Evolutionary conservation across 2,329 filamentous ascomycete genomes (phyloP).

Genomic region (Botryotinia narcissicola): DNA sequence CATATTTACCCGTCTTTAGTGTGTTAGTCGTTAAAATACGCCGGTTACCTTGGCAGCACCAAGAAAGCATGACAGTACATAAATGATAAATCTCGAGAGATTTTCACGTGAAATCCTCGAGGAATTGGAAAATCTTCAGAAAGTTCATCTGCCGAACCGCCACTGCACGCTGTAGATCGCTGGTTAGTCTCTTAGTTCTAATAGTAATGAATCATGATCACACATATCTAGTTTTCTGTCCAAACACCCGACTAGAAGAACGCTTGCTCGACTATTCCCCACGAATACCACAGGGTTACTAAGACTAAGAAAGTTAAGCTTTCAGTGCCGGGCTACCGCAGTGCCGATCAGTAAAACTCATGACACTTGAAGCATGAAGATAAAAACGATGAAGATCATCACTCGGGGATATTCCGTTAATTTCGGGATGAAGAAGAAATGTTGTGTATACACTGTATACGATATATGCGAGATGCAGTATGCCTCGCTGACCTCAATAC

Average conservation of each 20-base stretch:
- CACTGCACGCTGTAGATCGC: background rate
- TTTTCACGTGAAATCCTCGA: background rate
- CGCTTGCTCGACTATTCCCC: background rate
- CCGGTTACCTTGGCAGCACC: background rate
- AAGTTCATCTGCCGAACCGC: too few species aligned
- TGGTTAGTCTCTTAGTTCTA: background rate
- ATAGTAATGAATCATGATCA: background rate
- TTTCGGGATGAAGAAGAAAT: background rate
- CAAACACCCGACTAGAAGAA: background rate
- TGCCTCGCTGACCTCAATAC: conserved; percentile 1
- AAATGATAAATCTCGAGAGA: background rate
- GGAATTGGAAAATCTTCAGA: background rate
- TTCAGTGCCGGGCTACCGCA: conserved; percentile 5
- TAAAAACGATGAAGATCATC: background rate
- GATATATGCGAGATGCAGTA: background rate
- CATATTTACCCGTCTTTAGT: background rate
- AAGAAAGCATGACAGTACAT: background rate
- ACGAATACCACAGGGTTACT: background rate
- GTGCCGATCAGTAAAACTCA: background rate
- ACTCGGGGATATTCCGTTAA: conserved; percentile 4
- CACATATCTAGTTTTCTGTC: background rate
- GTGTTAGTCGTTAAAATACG: too few species aligned
- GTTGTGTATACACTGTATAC: background rate
- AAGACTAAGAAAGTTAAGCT: conserved; percentile 3
- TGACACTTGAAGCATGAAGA: background rate